Conservation (phyloP, 2,329 filamentous ascomycete genomes). For the Diplodia mutila region DNA sequence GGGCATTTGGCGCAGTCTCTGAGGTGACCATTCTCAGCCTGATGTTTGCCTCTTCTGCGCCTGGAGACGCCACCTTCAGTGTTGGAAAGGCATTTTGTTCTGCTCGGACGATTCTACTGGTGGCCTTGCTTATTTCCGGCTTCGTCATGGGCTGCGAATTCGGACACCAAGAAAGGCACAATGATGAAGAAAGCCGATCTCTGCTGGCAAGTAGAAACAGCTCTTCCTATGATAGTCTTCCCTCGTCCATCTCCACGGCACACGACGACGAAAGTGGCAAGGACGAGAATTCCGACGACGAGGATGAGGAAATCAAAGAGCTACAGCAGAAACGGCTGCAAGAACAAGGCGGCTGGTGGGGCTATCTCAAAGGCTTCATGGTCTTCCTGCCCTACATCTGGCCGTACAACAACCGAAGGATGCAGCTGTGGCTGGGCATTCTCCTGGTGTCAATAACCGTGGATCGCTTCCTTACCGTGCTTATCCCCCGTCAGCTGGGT, state of each 20-base stretch:
- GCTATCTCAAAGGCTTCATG: slow-evolving; percentile 70
- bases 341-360: slow-evolving; percentile 71
- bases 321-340: slow-evolving; percentile 60
- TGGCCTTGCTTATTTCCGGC: not conserved
- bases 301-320: slow-evolving; percentile 58
- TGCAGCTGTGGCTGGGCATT: slow-evolving; percentile 67
- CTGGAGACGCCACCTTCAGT: not conserved
- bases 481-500: slow-evolving; percentile 75
- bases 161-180: not conserved
- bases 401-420: slow-evolving; percentile 64
- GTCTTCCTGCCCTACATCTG: slow-evolving; percentile 75
- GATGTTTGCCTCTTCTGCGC: not conserved
- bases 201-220: not conserved
- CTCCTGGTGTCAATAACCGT: slow-evolving; percentile 67
- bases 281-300: slow-evolving; percentile 31
- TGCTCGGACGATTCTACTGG: not conserved
- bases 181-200: not conserved
- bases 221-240: slow-evolving; percentile 1
- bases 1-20: not conserved
- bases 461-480: slow-evolving; percentile 70
- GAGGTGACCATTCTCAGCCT: not conserved
- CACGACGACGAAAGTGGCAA: not conserved
- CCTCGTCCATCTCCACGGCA: not conserved
- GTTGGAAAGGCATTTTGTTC: not conserved
- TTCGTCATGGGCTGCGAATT: not conserved